Evolutionary conservation across 495 filamentous ascomycete species (phyloP), one percentile per base, ranked within the genome.

Genomic region (Aspergillus incahuasiensis): DNA sequence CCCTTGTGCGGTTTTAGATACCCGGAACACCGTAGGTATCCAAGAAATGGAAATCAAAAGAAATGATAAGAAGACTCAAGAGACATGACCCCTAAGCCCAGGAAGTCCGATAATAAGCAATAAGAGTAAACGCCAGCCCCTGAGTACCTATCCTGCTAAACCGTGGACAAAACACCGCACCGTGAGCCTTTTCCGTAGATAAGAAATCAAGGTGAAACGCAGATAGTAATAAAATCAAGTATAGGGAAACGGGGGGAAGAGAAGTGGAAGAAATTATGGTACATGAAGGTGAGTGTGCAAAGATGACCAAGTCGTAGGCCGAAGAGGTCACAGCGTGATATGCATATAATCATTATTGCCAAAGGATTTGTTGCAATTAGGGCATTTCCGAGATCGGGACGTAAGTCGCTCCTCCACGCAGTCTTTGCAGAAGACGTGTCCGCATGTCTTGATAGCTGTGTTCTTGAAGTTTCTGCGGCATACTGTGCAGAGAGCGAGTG

Each of bases 391-490:
- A 67, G 89, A 91, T 32, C 94, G 88, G 55, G 92, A 94, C 8
- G 80, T 77, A 48, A 95, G 83, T 48, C 91, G 86, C 63, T 92
- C 86, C 50, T 95, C 89, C 22, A 95, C 86, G 65, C 94, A 98
- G 22, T 84, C 81, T 61, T 81, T 84, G 82, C 94, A 98, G 70
- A 97, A 96, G 19, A 95, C 84, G 71, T 98, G 94, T n/a, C 94
- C 94, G 68, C 94, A 98, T 13, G 87, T 90, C 66, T 91, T 91
- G 61, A 98, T 80, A 16, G 86, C 86, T 1, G 91, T 95, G 67
- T 97, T 88, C 73, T 97, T 97, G 78, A 96, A 94, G 52, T 92
- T 89, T 50, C 78, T 83, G 58, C 86, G 85, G 72, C 94, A 98
- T 18, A 97, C 88, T 2, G 88, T 86, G 74, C 94, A 98, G 38